A percentile compares a stretch with the other conserved stretches of the same genome.
These are phyloP conservation scores for Volvox africanus DNA, from an alignment of 139 green algal genomes.

Conservation along the genomic window DNA sequence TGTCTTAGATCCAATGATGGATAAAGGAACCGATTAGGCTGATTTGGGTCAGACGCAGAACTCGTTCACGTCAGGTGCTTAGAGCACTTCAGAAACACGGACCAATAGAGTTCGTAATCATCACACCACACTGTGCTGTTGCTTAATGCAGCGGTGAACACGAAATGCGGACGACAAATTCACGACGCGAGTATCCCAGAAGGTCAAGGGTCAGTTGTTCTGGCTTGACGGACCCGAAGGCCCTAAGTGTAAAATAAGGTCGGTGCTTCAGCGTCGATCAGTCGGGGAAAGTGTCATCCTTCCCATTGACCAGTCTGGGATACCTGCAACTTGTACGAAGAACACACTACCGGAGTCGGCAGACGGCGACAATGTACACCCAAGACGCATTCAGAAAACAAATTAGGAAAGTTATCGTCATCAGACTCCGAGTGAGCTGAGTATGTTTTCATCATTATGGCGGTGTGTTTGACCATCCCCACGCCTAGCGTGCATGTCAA, in stretches of 20 bases:
- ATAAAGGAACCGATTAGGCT: too few relatives aligned
- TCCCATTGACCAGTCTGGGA: slow-evolving; percentile 34
- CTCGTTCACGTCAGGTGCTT: slow-evolving; percentile 71
- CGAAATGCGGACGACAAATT: background rate
- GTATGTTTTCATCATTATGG: slow-evolving; percentile 67
- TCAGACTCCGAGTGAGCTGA: slow-evolving; percentile 69
- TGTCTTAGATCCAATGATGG: too few relatives aligned
- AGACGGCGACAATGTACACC: too few relatives aligned
- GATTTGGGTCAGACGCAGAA: slow-evolving; percentile 43
- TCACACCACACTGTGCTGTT: slow-evolving; percentile 46
- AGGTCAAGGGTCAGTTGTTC: slow-evolving; percentile 62
- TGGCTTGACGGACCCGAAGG: slow-evolving; percentile 67
- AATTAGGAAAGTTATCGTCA: slow-evolving; percentile 62
- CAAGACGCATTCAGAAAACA: slow-evolving; percentile 45
- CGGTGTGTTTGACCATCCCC: too few relatives aligned
- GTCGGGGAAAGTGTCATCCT: slow-evolving; percentile 68
- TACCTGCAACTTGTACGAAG: background rate
- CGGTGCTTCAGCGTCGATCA: slow-evolving; percentile 67
- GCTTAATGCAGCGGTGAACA: background rate
- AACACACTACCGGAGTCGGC: too few relatives aligned
- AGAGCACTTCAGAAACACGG: slow-evolving; percentile 83
- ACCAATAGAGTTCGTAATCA: slow-evolving; percentile 75
- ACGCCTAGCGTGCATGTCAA: too few relatives aligned
- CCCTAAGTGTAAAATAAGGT: slow-evolving; percentile 40
- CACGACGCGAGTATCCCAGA: background rate